A percentile compares a stretch with the other conserved stretches of the same genome.
Evolutionary conservation across 768 basidiomycete species (phyloP).

Genomic region (Xerocomellus intermedius): DNA sequence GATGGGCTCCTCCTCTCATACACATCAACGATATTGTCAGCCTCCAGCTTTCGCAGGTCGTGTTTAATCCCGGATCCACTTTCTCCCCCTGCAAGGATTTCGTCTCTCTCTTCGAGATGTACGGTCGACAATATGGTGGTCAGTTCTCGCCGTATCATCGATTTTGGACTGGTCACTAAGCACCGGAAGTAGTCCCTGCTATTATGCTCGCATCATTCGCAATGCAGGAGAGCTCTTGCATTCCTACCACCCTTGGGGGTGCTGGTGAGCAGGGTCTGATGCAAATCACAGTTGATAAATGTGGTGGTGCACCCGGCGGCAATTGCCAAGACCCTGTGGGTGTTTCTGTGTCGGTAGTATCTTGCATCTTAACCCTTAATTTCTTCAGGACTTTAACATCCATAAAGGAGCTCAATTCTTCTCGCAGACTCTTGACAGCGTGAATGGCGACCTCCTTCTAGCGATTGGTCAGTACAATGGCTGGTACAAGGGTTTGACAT

Average conservation of each 20-base stretch:
- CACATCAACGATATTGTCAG: constrained; percentile 49
- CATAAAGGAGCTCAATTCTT: constrained; percentile 63
- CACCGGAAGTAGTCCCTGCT: constrained; percentile 49
- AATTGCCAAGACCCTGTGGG: constrained; percentile 42
- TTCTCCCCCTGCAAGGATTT: constrained; percentile 59
- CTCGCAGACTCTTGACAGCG: constrained; percentile 41
- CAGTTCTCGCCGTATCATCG: constrained; percentile 17
- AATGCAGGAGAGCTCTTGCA: constrained; percentile 85
- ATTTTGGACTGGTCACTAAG: background rate
- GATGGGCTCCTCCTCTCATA: constrained; percentile 74
- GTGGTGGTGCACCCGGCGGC: constrained; percentile 48
- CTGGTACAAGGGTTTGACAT: constrained; percentile 59
- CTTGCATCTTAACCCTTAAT: background rate
- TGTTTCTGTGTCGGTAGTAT: background rate
- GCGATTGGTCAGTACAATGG: constrained; percentile 78
- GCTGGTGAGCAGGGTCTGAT: constrained; percentile 85
- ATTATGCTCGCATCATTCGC: constrained; percentile 85
- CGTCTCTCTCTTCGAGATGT: constrained; percentile 56
- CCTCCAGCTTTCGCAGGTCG: constrained; percentile 45
- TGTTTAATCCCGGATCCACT: constrained; percentile 48
- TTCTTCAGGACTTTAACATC: constrained; percentile 66
- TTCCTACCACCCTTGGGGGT: constrained; percentile 62
- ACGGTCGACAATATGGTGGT: constrained; percentile 46
- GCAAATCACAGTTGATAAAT: constrained; percentile 83
- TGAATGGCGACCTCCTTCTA: constrained; percentile 48